phyloP scores from a whole-genome alignment of 192 early-diverging fungal genomes.

The Allomyces arbusculus region DNA sequence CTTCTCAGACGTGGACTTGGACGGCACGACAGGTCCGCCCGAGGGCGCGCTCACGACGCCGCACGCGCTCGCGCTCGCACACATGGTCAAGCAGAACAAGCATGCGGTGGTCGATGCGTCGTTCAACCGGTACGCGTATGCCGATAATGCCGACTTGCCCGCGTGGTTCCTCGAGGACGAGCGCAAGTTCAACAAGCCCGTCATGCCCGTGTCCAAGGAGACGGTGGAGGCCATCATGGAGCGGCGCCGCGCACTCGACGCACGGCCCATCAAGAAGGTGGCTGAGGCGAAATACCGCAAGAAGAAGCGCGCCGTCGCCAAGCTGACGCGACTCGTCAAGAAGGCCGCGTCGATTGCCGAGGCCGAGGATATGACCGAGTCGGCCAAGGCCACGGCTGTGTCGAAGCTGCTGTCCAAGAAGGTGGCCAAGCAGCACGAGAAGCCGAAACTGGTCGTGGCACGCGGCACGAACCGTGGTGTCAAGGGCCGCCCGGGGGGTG shows the following conservation, averaged over 20 bases:
- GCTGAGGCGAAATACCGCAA: constrained; percentile 96
- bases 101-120: constrained; percentile 72
- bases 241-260: constrained; percentile 71
- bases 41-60: constrained; percentile 64
- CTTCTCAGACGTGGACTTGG: not conserved
- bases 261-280: constrained; percentile 96
- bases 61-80: constrained; percentile 74
- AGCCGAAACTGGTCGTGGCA: constrained; percentile 79
- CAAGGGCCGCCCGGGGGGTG: constrained; percentile 83
- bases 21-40: constrained; percentile 7
- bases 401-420: constrained; percentile 60
- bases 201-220: constrained; percentile 91
- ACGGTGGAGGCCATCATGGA: constrained; percentile 68
- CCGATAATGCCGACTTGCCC: constrained; percentile 69
- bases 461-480: constrained; percentile 54
- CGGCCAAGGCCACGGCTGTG: constrained; percentile 63
- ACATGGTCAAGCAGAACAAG: constrained; percentile 59
- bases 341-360: constrained; percentile 72
- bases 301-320: constrained; percentile 57
- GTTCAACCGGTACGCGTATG: constrained; percentile 74
- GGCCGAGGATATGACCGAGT: constrained; percentile 73
- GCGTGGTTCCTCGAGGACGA: constrained; percentile 89
- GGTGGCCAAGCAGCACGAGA: constrained; percentile 49
- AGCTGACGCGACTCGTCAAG: constrained; percentile 36
- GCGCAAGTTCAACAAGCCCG: constrained; percentile 63